Evolutionary conservation across 805 yeast genomes (phyloP), one percentile per base, ranked within the genome.

Genomic region (Saccharomycopsis malanga): DNA sequence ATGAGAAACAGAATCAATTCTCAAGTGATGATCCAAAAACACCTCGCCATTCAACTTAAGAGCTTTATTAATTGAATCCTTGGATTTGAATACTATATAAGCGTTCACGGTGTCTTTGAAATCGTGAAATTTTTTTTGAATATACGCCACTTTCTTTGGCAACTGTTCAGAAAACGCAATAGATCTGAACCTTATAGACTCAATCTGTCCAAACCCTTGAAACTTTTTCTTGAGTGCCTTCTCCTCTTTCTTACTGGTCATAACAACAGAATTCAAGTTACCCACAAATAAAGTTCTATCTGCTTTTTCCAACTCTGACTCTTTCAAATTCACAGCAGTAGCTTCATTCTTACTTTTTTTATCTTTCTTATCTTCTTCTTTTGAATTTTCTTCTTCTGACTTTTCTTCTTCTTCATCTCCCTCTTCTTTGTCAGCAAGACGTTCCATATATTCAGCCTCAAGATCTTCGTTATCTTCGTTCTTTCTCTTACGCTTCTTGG

Each of bases 1-100:
- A 62, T 88, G 95, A 0, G 94, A 76, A n/a, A 89, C 84, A 49
- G 88, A 88, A 62, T 93, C 98, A 10, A 91, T 91, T 60, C 97
- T 76, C 39, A 93, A 58, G 63, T 93, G 98, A 61, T 80, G 80
- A 42, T 75, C 76, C 47, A 73, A 71, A 61, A 87, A 84, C 10
- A 83, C 69, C 3, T 69, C 59, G 37, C 86, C 95, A 60, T 93
- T 93, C 44, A 81, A 62, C 39, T 61, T 56, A 34, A 71, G 59
- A 1, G 76, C 66, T 7, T 74, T 71, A 42, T 61, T 59, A 3
- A 70, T 64, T 4, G 68, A 63, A 4, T 74, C 71, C 50, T 72
- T 73, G 42, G 65, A 48, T 69, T 72, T 72, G 67, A 74, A 91
- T 3, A 93, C 98, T 41, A 91, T 72, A 61, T 93, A 93, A 14